Conservation (phyloP, 2,329 filamentous ascomycete species). For the Helotiales sp. region DNA sequence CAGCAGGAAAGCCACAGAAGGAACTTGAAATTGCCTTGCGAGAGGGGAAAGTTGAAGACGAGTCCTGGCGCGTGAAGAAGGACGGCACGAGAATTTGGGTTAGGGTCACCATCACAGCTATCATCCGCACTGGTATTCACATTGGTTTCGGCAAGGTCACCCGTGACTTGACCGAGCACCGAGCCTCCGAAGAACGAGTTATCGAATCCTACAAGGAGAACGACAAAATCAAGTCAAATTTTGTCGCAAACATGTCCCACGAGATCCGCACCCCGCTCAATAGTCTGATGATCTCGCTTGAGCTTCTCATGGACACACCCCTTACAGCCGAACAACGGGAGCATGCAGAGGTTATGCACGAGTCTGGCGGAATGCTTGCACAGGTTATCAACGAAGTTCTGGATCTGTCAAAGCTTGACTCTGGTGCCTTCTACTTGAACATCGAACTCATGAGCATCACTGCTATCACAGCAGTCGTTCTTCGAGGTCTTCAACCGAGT, state of each 20-base stretch:
- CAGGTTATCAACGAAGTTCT: constrained; percentile 66
- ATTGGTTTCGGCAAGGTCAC: constrained; percentile 61
- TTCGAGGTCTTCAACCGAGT: constrained; percentile 49
- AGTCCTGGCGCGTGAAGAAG: constrained; percentile 59
- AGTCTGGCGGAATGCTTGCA: constrained; percentile 57
- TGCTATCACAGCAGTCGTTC: constrained; percentile 46
- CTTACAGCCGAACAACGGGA: constrained; percentile 56
- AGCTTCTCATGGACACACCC: constrained; percentile 54
- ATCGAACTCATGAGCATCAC: not conserved
- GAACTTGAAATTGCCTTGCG: constrained; percentile 53
- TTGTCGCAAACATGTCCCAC: constrained; percentile 63
- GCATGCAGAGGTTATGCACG: constrained; percentile 56
- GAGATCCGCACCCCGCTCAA: constrained; percentile 67
- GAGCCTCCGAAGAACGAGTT: constrained; percentile 53
- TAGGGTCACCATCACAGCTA: constrained; percentile 58
- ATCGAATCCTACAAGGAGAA: constrained; percentile 61
- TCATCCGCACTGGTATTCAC: constrained; percentile 52
- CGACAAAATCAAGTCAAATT: constrained; percentile 62
- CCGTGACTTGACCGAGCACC: constrained; percentile 56
- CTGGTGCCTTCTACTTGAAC: constrained; percentile 55
- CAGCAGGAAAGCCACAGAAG: constrained; percentile 48
- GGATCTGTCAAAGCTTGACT: constrained; percentile 64
- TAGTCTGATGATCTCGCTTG: constrained; percentile 59
- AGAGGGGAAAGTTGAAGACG: constrained; percentile 57
- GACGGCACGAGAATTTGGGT: constrained; percentile 61